Percentiles rank a stretch among this genome's conserved stretches.
Conservation (phyloP, 2,329 filamentous ascomycete genomes). For the Lecanicillium sp. region DNA sequence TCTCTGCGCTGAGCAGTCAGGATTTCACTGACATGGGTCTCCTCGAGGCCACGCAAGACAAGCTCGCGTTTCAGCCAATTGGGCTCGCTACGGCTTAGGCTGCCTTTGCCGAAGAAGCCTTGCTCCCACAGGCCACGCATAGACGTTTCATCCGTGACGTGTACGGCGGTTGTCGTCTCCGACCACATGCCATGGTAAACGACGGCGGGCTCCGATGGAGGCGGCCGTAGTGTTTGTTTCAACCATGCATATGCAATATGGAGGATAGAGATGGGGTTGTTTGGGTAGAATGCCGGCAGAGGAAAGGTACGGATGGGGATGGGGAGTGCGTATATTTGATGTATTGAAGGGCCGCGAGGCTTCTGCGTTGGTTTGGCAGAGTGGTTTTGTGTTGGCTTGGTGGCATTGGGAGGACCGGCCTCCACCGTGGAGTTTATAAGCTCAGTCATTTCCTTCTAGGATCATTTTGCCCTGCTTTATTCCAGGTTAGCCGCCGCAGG, state of each 20-base stretch:
- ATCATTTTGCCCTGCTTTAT: slow-evolving; percentile 43
- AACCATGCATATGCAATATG: slow-evolving; percentile 73
- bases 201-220: slow-evolving; percentile 54
- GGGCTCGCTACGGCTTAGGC: slow-evolving; percentile 85
- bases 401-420: slow-evolving; percentile 14
- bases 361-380: slow-evolving; percentile 17
- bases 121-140: slow-evolving; percentile 87
- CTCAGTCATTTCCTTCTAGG: slow-evolving; percentile 34
- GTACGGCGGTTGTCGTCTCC: slow-evolving; percentile 71
- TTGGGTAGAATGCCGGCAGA: slow-evolving; percentile 80
- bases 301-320: slow-evolving; percentile 76
- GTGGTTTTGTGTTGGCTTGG: slow-evolving; percentile 11
- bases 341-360: slow-evolving; percentile 37
- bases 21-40: slow-evolving; percentile 70
- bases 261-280: slow-evolving; percentile 83
- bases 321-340: slow-evolving; percentile 74
- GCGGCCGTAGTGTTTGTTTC: slow-evolving; percentile 61
- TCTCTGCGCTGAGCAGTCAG: slow-evolving; percentile 68
- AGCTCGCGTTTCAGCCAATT: slow-evolving; percentile 85
- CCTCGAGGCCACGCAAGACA: slow-evolving; percentile 57
- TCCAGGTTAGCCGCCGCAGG: slow-evolving; percentile 8
- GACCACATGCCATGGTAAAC: slow-evolving; percentile 73
- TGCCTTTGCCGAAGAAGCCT: slow-evolving; percentile 96
- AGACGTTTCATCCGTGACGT: slow-evolving; percentile 68
- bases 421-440: slow-evolving; percentile 18